phyloP scores from a whole-genome alignment of 1,284 basidiomycete species.

The Chalciporus sp. region DNA sequence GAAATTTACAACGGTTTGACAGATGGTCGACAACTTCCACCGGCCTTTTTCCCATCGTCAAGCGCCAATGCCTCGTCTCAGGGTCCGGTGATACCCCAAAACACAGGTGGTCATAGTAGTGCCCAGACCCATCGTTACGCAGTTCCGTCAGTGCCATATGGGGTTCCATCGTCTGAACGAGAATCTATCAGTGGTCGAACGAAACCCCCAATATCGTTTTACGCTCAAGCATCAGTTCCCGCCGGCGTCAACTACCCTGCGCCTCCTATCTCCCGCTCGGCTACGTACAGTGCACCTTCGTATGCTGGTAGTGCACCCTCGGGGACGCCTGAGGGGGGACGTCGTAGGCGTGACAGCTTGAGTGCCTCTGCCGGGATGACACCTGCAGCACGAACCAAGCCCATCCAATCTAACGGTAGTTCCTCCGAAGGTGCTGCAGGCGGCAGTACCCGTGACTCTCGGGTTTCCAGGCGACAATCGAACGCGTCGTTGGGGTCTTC shows the following conservation, averaged over 20 bases:
- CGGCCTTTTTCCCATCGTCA: constrained; percentile 12
- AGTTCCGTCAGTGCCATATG: constrained; percentile 9
- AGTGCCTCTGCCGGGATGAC: constrained; percentile 33
- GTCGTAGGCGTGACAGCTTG: constrained; percentile 26
- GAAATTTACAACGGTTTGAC: constrained; percentile 14
- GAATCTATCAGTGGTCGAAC: constrained; percentile 14
- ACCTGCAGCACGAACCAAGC: constrained; percentile 13
- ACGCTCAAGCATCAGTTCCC: constrained; percentile 32
- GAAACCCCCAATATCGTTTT: constrained; percentile 27
- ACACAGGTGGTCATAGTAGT: constrained; percentile 1
- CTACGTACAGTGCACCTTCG: constrained; percentile 8
- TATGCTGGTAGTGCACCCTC: constrained; percentile 22
- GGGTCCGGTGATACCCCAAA: constrained; percentile 26
- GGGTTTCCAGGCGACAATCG: constrained; percentile 21
- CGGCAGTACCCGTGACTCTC: constrained; percentile 1
- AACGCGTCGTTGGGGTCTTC: constrained; percentile 27
- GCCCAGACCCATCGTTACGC: constrained; percentile 13
- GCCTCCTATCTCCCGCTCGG: constrained; percentile 33
- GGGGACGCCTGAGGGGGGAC: constrained; percentile 27
- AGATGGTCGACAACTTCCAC: constrained; percentile 13
- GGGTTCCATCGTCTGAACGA: constrained; percentile 22
- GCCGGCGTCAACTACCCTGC: constrained; percentile 29
- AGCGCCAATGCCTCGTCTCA: constrained; percentile 9
- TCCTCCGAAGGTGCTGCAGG: constrained; percentile 10
- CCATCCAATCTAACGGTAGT: constrained; percentile 16